Conservation (phyloP, 768 basidiomycete genomes). For the Suillus decipiens region DNA sequence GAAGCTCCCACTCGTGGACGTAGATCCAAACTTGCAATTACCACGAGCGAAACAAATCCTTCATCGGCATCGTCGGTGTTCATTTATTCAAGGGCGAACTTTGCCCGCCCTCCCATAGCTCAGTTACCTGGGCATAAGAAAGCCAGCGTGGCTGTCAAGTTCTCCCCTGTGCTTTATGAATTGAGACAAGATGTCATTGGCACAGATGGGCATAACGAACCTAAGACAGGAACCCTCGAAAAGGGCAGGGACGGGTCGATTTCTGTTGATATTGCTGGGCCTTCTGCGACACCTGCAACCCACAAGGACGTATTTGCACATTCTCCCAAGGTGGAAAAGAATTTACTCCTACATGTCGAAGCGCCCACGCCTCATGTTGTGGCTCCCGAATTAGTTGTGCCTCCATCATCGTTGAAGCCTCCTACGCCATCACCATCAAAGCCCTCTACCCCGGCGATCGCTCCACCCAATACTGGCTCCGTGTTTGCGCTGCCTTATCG, state of each 20-base stretch:
- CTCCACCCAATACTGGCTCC: constrained; percentile 50
- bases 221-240: constrained; percentile 64
- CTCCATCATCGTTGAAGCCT: constrained; percentile 14
- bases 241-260: constrained; percentile 62
- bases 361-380: constrained; percentile 10
- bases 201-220: constrained; percentile 37
- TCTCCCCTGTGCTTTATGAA: constrained; percentile 92
- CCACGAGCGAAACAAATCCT: constrained; percentile 36
- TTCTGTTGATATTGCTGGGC: constrained; percentile 59
- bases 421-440: constrained; percentile 19
- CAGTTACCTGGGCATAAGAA: constrained; percentile 97
- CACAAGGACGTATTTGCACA: constrained; percentile 22
- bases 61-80: constrained; percentile 71
- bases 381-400: constrained; percentile 15
- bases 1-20: constrained; percentile 56
- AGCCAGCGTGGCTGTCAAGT: constrained; percentile 89
- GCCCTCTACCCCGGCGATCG: constrained; percentile 33
- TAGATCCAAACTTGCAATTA: constrained; percentile 48
- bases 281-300: constrained; percentile 9
- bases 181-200: constrained; percentile 62
- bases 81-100: constrained; percentile 95
- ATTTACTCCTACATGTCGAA: background rate
- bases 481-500: constrained; percentile 91
- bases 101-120: constrained; percentile 89
- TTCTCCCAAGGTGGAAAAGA: constrained; percentile 7